Conservation (phyloP, 768 basidiomycete species). For the Mycena vitilis region DNA sequence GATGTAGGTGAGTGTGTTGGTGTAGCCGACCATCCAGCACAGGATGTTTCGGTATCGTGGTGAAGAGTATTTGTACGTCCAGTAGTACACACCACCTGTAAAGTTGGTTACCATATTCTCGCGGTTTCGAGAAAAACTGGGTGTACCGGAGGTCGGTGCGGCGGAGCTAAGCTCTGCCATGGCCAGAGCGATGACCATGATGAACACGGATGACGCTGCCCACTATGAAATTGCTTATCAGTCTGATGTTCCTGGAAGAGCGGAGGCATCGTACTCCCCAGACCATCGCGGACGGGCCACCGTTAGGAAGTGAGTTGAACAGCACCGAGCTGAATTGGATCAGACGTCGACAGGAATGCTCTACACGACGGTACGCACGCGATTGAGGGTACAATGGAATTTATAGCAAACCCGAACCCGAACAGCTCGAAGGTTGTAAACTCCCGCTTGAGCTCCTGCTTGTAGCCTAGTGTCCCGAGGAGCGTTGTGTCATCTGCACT, state of each 20-base stretch:
- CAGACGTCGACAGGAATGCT: neutral
- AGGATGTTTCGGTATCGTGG: constrained; percentile 58
- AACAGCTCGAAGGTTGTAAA: neutral
- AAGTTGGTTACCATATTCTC: neutral
- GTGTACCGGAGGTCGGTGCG: too few species aligned
- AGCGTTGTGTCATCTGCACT: neutral
- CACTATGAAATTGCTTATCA: neutral
- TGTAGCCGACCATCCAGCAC: constrained; percentile 68
- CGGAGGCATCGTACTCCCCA: neutral
- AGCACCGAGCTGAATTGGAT: neutral
- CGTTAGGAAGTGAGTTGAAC: neutral
- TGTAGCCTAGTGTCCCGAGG: neutral
- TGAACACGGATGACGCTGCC: neutral
- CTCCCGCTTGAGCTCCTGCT: neutral
- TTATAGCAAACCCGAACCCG: neutral
- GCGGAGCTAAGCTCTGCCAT: neutral
- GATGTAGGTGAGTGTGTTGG: constrained; percentile 60
- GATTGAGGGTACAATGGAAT: neutral
- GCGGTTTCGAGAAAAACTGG: too few species aligned
- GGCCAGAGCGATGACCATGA: constrained; percentile 1
- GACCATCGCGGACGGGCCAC: neutral
- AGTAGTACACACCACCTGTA: constrained; percentile 57
- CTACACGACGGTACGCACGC: neutral
- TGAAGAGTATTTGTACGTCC: constrained; percentile 59
- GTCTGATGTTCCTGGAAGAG: too few species aligned